Percentiles rank a stretch among this genome's conserved stretches.
phyloP scores from a whole-genome alignment of 1,284 basidiomycete species.

The Apiotrichum veenhuisii region DNA sequence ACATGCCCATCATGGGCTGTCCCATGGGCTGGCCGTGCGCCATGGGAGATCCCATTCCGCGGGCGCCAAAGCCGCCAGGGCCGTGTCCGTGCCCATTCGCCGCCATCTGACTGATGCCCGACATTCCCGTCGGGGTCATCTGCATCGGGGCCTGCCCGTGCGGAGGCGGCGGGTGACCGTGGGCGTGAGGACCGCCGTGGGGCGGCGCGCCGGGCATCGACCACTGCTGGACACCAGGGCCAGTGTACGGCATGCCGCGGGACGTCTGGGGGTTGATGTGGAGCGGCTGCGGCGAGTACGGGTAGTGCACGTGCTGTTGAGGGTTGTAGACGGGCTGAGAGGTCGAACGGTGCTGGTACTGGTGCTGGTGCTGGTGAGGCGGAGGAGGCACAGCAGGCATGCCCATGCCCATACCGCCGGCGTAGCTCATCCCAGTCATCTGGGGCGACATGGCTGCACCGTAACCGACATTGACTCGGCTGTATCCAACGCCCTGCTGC shows the following conservation, averaged over 20 bases:
- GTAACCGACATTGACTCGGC: constrained; percentile 22
- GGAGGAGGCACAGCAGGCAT: constrained; percentile 17
- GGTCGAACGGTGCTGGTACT: constrained; percentile 21
- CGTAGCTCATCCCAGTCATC: constrained; percentile 25
- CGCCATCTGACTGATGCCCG: constrained; percentile 24
- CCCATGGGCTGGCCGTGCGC: constrained; percentile 22
- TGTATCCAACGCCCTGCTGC: constrained; percentile 35
- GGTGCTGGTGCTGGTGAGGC: constrained; percentile 19
- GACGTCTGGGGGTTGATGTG: constrained; percentile 38
- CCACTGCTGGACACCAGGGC: constrained; percentile 38
- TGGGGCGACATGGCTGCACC: constrained; percentile 24
- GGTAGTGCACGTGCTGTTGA: constrained; percentile 45
- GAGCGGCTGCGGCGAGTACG: constrained; percentile 43
- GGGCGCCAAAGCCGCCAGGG: constrained; percentile 12
- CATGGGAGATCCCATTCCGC: constrained; percentile 25
- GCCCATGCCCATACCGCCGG: constrained; percentile 19
- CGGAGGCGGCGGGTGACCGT: constrained; percentile 17
- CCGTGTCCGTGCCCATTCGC: constrained; percentile 20
- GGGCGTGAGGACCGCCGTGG: constrained; percentile 7
- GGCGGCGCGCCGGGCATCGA: constrained; percentile 19
- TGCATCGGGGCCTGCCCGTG: constrained; percentile 27
- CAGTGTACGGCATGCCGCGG: constrained; percentile 40
- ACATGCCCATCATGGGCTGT: constrained; percentile 23
- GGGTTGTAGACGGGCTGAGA: constrained; percentile 40
- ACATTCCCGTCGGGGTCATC: constrained; percentile 37